phyloP scores from a whole-genome alignment of 225 moss, liverwort and hornwort species.

The Ulota crispa region DNA sequence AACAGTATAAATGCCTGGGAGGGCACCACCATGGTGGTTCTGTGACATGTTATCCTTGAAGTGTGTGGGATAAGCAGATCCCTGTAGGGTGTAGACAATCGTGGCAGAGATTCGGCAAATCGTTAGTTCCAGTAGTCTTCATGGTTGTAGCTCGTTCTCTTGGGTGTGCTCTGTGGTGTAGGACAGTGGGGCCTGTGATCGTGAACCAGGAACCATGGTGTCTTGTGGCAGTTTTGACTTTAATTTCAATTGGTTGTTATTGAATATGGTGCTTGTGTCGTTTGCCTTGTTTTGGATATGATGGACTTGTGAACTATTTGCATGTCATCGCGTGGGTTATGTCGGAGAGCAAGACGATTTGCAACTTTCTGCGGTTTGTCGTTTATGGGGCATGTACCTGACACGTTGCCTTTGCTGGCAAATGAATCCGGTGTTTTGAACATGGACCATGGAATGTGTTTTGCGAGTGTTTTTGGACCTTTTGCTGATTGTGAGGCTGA shows the following conservation, averaged over 20 bases:
- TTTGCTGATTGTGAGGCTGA: neutral
- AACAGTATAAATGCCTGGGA: constrained; percentile 24
- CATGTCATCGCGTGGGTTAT: neutral
- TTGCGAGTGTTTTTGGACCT: neutral
- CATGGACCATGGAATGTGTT: neutral
- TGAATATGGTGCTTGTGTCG: neutral
- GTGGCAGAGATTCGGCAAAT: neutral
- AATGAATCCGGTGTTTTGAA: neutral
- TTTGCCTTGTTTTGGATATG: neutral
- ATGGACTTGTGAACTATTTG: neutral
- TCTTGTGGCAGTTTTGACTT: constrained; percentile 2
- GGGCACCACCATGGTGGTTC: constrained; percentile 29
- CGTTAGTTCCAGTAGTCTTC: neutral
- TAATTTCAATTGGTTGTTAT: constrained; percentile 6
- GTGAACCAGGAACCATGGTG: constrained; percentile 20
- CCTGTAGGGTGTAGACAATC: constrained; percentile 16
- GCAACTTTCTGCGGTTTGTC: neutral
- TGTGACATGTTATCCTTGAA: neutral
- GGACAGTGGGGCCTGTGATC: neutral
- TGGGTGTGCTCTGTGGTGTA: constrained; percentile 22
- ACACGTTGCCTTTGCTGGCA: neutral
- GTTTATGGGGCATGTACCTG: neutral
- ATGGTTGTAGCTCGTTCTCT: constrained; percentile 26
- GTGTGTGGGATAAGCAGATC: constrained; percentile 14
- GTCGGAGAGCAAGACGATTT: neutral